Base-by-base conservation (phyloP, 2,329 filamentous ascomycete genomes). In the Penicillium sumatraense region DNA sequence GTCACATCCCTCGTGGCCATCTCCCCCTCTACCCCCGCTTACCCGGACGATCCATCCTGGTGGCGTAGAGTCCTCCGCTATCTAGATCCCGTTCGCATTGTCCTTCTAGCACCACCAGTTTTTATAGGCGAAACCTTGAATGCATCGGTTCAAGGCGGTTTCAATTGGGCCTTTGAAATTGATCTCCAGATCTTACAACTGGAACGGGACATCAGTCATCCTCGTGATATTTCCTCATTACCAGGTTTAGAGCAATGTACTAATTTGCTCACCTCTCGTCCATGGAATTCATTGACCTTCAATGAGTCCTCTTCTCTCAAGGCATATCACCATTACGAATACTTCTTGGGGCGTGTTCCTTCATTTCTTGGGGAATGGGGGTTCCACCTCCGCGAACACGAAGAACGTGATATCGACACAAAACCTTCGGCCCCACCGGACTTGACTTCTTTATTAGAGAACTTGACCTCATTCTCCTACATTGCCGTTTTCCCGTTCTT, bases 271-370 rank as follows among this genome's bases (percentile, higher is more conserved):
- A 79, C 80, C 23, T 75, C 83, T n/a, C 80, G 83, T 1, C 82
- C 82, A 2, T 93, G 90, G 89, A 80, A 79, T 0, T 80, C 83
- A 16, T 65, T 91, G 0, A 76, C 83, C 2, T 83, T 91, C 60
- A 93, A 93, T 68, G 89, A 93, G 74, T 88, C 89, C 8, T 90
- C 88, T 0, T 90, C 86, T 4, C 81, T 89, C n/a, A 81, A 81
- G 54, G 87, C 85, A 5, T 93, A 90, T 73, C 82, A 82, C 44
- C 86, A 84, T 3, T 89, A 90, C 68, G 86, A 91, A 64, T 91
- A 87, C 72, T 90, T 88, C 65, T 78, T 86, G 31, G 85, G 85
- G 41, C 78, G 80, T 1, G 82, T 88, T 6, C 87, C 86, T 0
- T 86, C 86, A 13, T 79, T 89, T 53, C 74, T 90, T 1, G 78